A percentile compares a stretch with the other conserved stretches of the same genome.
These are phyloP conservation scores for Amanita jacksonii DNA, from an alignment of 768 basidiomycete genomes.

Conservation along the genomic window DNA sequence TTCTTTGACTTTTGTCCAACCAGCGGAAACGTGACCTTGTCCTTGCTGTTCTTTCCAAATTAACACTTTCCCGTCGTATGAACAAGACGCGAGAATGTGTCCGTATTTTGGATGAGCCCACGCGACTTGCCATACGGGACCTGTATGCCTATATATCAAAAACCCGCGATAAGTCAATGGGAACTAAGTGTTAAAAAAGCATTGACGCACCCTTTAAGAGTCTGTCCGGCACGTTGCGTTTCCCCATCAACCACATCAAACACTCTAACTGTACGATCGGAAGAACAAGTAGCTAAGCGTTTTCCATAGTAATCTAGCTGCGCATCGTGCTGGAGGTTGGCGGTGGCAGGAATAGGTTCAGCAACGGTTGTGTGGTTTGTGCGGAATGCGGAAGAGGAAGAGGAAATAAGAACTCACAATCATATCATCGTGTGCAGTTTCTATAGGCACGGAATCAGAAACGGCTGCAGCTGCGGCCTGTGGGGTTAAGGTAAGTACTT, in stretches of 20 bases:
- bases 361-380: too few species aligned
- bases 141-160: slow-evolving; percentile 97
- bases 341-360: too few species aligned
- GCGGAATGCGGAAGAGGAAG: too few species aligned
- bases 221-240: slow-evolving; percentile 60
- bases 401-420: slow-evolving; percentile 56
- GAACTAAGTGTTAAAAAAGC: too few species aligned
- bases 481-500: too few species aligned
- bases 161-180: too few species aligned
- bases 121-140: slow-evolving; percentile 96
- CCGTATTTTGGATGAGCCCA: slow-evolving; percentile 99
- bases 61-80: slow-evolving; percentile 95
- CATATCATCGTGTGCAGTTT: slow-evolving; percentile 98
- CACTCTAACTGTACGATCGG: slow-evolving; percentile 89
- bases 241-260: slow-evolving; percentile 93
- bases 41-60: slow-evolving; percentile 92
- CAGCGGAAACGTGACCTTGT: slow-evolving; percentile 43
- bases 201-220: slow-evolving; percentile 74
- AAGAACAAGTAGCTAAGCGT: slow-evolving; percentile 92
- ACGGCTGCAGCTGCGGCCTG: slow-evolving; percentile 42
- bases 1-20: slow-evolving; percentile 94
- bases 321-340: slow-evolving; percentile 98
- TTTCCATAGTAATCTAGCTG: slow-evolving; percentile 98
- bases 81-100: slow-evolving; percentile 93
- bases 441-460: slow-evolving; percentile 73